Conservation (phyloP, 306 rosid species). For the Prunus padus region DNA sequence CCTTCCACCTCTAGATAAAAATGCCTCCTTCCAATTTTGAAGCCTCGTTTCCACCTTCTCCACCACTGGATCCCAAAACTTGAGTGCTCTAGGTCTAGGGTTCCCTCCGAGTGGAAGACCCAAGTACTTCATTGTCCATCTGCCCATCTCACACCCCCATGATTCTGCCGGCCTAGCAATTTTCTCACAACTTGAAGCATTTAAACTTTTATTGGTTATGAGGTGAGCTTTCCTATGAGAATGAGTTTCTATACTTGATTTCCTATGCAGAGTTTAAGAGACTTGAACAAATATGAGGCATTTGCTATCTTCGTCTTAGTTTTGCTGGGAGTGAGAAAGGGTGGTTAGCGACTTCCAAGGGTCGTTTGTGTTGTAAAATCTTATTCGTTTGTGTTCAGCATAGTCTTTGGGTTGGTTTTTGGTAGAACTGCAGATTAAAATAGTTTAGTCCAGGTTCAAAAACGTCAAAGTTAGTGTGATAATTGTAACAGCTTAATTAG, state of each 20-base stretch:
- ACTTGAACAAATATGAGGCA: not conserved
- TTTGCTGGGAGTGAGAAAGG: not conserved
- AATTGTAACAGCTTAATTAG: not conserved
- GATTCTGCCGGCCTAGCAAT: not conserved
- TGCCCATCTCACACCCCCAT: not conserved
- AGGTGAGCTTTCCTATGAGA: not conserved
- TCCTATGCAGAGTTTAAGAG: not conserved
- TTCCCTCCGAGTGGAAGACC: too few relatives aligned
- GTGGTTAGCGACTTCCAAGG: not conserved
- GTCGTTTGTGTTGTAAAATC: not conserved
- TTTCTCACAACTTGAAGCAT: not conserved
- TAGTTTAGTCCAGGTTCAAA: not conserved
- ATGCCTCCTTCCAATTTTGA: not conserved
- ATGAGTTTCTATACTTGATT: not conserved
- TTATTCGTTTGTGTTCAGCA: not conserved
- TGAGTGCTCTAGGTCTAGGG: too few relatives aligned
- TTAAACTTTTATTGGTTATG: not conserved
- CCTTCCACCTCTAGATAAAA: not conserved
- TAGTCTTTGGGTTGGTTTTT: not conserved
- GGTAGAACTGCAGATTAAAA: not conserved
- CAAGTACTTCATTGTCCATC: not conserved
- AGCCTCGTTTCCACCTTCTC: too few relatives aligned
- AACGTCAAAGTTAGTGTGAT: not conserved
- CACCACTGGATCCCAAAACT: too few relatives aligned
- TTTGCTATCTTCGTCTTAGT: not conserved